Base-by-base conservation (phyloP, 441 rosid species). In the Arabidopsis hybrid region DNA sequence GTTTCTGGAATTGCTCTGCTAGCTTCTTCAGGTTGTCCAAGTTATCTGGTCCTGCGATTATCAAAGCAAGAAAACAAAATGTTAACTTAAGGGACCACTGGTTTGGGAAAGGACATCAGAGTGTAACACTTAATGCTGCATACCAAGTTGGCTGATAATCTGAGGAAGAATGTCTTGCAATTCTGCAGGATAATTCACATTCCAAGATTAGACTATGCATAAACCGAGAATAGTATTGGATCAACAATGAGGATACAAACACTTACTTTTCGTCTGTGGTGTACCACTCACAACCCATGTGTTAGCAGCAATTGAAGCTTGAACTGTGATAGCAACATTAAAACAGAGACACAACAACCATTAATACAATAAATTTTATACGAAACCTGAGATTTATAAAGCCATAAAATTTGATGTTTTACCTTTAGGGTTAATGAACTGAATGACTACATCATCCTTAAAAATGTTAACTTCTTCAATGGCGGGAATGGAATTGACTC, bases 381-480 rank as follows among this genome's bases (percentile, higher is more conserved):
- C 13, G 58, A 67, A 0, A 17, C 5, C 10, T 2, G n/a, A 5
- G 26, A 14, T 3, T 8, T 11, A 14, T 3, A 50, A 38, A 45
- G n/a, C 7, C 14, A 2, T 5, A 3, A 21, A 21, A 21, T 21
- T 21, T 21, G 26, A 21, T 21, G 26, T 21, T 21, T 18, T 63
- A 89, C 94, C 95, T 71, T 90, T 90, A 62, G 95, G 95, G 79
- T 87, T 90, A 47, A 70, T 4, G 69, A 91, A 91, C 81, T 91
- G 97, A 73, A 89, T 91, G 49, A 89, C 95, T 0, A 84, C 74
- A 64, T 91, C 97, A 76, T 91, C 95, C 83, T 91, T 89, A 62
- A 91, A 91, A 64, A 91, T 91, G 81, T 91, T 89, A 56, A 89
- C 93, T 84, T 91, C 97, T 73, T 91, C 97, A 75, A 91, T 91